Base-by-base conservation (phyloP, 73 alveolate species). In the Durusdinium trenchii region DNA sequence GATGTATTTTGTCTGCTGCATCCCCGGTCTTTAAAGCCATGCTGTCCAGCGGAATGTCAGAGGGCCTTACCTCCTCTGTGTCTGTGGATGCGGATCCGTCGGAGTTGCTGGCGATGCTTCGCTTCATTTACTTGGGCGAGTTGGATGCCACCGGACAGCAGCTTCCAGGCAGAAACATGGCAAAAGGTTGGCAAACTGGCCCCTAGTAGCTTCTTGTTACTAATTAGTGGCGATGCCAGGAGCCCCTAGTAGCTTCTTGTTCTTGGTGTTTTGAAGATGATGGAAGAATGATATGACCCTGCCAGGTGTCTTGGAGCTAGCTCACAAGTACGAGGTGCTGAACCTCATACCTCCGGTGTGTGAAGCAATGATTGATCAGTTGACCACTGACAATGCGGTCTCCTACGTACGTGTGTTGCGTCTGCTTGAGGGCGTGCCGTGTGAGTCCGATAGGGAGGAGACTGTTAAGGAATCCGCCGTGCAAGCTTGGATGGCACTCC, bases 21-120 rank as follows among this genome's bases (percentile, higher is more conserved):
- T 93, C 98, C 14, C 98, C 98, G 3, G 98, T 93, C 36, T 93
- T 93, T 91, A 93, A 93, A 51, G 98, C 91, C 62, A 93, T 93
- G 98, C 98, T 93, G 60, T 46, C 60, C 50, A 73, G 92, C 47
- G 91, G 91, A 38, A 93, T 93, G 98, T 6, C 98, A 1, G 98
- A 93, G 36, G 92, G 92, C 48, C 62, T 69, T 1, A 50, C 78
- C 43, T 61, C 69, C 47, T 73, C 98, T 26, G 67, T 73, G 81
- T 3, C 51, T 20, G 57, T 93, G 57, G 98, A 93, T 20, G 98
- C 98, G 23, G 98, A 93, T 30, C 89, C 98, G 9, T 54, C 98
- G 16, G 98, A 93, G 50, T 47, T 93, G 92, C 43, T 61, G 91
- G 89, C 98, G 26, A 75, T 93, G 98, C 81, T 93, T 18, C 91